phyloP scores from a whole-genome alignment of 805 yeast species.

The Saccharomycopsis sp. region DNA sequence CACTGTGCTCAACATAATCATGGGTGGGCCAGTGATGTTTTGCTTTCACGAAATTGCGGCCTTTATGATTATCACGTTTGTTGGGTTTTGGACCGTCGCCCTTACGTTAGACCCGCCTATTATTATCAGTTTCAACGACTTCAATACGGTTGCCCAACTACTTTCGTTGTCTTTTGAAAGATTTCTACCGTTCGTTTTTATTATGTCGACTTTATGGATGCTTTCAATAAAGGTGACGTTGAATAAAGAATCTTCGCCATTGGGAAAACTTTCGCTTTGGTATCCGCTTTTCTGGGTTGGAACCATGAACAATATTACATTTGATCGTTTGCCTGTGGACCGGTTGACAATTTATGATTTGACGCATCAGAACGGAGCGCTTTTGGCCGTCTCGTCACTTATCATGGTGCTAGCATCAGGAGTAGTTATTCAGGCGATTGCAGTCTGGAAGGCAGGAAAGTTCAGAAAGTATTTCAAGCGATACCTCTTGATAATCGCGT shows the following conservation, averaged over 20 bases:
- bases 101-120: conserved; percentile 77
- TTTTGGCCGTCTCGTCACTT: conserved; percentile 52
- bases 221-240: conserved; percentile 25
- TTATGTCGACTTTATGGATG: conserved; percentile 62
- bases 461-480: conserved; percentile 51
- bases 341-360: conserved; percentile 69
- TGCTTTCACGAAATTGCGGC: conserved; percentile 40
- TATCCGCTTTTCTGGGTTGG: conserved; percentile 82
- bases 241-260: conserved; percentile 32
- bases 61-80: conserved; percentile 53
- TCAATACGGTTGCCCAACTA: conserved; percentile 52
- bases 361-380: conserved; percentile 69
- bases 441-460: conserved; percentile 72
- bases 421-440: conserved; percentile 65
- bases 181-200: conserved; percentile 66
- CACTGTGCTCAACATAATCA: conserved; percentile 47
- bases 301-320: conserved; percentile 75
- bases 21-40: conserved; percentile 57
- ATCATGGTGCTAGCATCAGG: conserved; percentile 32
- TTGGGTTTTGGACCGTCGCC: conserved; percentile 80
- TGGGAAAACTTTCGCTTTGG: conserved; percentile 45
- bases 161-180: conserved; percentile 65
- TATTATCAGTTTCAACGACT: conserved; percentile 24
- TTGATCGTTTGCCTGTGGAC: conserved; percentile 85
- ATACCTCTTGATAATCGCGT: conserved; percentile 43